A percentile compares a stretch with the other conserved stretches of the same genome.
Evolutionary conservation across 768 basidiomycete genomes (phyloP).

Genomic region (Termitomyces sp.): DNA sequence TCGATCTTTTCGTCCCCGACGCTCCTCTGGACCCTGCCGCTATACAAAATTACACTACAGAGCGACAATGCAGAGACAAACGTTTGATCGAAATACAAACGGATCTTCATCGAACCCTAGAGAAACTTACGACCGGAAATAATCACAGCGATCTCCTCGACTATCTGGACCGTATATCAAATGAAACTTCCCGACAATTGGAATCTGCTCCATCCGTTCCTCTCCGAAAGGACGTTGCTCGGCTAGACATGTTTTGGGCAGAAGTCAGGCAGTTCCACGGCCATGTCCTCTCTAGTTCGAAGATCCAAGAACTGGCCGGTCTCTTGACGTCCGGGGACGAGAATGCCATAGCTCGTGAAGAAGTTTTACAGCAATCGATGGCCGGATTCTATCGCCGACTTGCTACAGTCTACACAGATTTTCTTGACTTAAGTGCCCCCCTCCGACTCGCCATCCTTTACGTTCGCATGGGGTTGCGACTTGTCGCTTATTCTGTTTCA

Average conservation of each 20-base stretch:
- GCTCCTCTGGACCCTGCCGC: conserved; percentile 84
- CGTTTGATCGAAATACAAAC: conserved; percentile 42
- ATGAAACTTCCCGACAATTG: conserved; percentile 23
- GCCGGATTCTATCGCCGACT: conserved; percentile 74
- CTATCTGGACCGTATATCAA: conserved; percentile 35
- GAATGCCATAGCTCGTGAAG: conserved; percentile 48
- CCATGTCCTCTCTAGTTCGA: conserved; percentile 45
- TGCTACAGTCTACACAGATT: conserved; percentile 59
- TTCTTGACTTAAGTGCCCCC: conserved; percentile 63
- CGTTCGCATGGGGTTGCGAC: conserved; percentile 67
- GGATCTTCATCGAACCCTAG: conserved; percentile 48
- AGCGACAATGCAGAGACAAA: conserved; percentile 39
- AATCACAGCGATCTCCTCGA: conserved; percentile 39
- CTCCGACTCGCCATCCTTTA: conserved; percentile 62
- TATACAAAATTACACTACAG: conserved; percentile 40
- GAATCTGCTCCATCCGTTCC: conserved; percentile 22
- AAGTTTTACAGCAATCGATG: conserved; percentile 74
- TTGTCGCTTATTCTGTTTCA: conserved; percentile 25
- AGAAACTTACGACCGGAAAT: conserved; percentile 53
- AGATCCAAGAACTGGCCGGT: conserved; percentile 42
- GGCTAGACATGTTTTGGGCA: conserved; percentile 62
- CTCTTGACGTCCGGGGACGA: conserved; percentile 30
- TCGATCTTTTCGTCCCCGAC: conserved; percentile 77
- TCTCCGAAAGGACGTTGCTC: conserved; percentile 35
- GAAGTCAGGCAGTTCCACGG: conserved; percentile 72